phyloP scores from a whole-genome alignment of 164 flowering plant species.

The Liriodendron chinense region DNA sequence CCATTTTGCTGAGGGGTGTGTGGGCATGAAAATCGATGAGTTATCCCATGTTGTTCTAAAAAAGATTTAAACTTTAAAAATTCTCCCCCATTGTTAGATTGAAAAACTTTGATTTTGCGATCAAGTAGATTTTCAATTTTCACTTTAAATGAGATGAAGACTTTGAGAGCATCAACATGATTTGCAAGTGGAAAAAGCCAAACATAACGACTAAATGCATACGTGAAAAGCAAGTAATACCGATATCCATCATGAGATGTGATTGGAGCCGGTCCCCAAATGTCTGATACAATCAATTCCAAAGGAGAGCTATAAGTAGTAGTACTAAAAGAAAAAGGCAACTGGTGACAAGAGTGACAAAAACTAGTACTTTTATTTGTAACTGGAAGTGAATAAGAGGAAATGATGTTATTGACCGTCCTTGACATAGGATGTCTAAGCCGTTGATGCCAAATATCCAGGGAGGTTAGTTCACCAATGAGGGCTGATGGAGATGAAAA shows the following conservation, averaged over 20 bases:
- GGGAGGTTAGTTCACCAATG: too few species aligned
- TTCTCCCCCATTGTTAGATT: not conserved
- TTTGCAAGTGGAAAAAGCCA: not conserved
- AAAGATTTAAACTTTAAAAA: not conserved
- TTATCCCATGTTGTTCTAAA: not conserved
- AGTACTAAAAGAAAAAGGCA: not conserved
- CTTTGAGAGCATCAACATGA: not conserved
- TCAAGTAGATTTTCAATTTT: not conserved
- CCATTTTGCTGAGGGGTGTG: slow-evolving; percentile 10
- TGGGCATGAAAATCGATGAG: not conserved
- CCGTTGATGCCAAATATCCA: too few species aligned
- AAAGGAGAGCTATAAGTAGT: not conserved
- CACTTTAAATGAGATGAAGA: not conserved
- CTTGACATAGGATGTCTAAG: too few species aligned
- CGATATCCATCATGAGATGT: not conserved
- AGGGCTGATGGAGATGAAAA: too few species aligned
- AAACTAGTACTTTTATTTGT: too few species aligned
- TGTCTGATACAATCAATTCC: not conserved
- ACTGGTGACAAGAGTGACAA: not conserved
- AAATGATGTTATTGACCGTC: too few species aligned
- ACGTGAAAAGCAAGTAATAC: not conserved
- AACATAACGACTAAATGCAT: not conserved
- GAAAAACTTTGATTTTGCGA: not conserved
- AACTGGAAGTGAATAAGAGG: too few species aligned
- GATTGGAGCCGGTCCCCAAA: not conserved